Evolutionary conservation across 306 rosid genomes (phyloP), one percentile per base, ranked within the genome.

Genomic region (Malus asiatica): DNA sequence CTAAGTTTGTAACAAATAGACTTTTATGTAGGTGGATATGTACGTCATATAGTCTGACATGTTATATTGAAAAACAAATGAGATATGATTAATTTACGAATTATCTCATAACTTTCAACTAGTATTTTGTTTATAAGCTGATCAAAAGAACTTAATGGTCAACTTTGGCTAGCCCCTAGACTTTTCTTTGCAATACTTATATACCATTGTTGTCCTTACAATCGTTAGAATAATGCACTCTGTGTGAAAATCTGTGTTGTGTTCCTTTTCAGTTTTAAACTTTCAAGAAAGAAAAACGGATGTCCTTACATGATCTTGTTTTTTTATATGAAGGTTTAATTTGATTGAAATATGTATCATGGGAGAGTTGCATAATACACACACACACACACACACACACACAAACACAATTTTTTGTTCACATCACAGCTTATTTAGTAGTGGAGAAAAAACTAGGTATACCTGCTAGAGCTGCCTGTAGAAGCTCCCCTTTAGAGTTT

Each of bases 401-500:
- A 59, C 16, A 10, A 59, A 11, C 27, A 25, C 27, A 25, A 25
- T 25, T 23, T 23, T 59, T 6, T 22, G 32, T 14, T 22, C 18
- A 1, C 8, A 63, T 30, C 19, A 63, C n/a, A 32, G 44, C n/a
- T 30, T 15, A 32, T 2, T 10, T 59, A 59, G 35, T 11, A 13
- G 44, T 15, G 44, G 11, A 29, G 45, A 1, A 63, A 15, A 62
- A 62, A 29, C 11, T 55, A 22, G 20, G 14, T 14, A 55, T 48
- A 79, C 83, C 75, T 7, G 32, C 60, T 38, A 13, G 63, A 60
- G 58, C 64, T n/a, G 75, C 73, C 52, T 62, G 65, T 4, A 44
- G 10, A 20, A 65, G 71, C 25, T 45, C 67, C 44, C 82, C 78
- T 38, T 20, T 69, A 32, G 79, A 68, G 68, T 79, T 76, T 18